phyloP scores from a whole-genome alignment of 2,329 filamentous ascomycete genomes.

The Neocatenulostroma microsporum region DNA sequence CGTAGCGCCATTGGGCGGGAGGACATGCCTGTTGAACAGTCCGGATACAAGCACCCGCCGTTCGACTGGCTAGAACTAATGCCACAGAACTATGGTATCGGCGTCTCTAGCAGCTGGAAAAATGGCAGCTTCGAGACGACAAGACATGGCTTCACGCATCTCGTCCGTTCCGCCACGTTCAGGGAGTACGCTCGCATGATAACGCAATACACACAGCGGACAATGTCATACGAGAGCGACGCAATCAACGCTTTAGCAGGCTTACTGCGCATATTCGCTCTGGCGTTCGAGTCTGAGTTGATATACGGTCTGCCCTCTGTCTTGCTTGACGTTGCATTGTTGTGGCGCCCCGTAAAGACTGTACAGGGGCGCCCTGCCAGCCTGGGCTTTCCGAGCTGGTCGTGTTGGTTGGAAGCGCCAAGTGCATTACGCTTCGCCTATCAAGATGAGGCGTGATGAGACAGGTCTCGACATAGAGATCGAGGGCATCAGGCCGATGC shows the following conservation, averaged over 20 bases:
- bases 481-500: conserved; percentile 1
- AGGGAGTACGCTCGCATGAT: background rate
- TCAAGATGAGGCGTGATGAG: background rate
- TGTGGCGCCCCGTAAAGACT: background rate
- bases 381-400: conserved; percentile 1
- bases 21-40: background rate
- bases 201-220: background rate
- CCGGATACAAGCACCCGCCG: background rate
- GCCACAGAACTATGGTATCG: conserved; percentile 1
- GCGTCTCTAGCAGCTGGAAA: background rate
- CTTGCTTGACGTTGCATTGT: background rate
- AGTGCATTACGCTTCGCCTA: background rate
- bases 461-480: background rate
- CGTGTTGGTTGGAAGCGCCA: background rate
- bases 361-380: background rate
- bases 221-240: background rate
- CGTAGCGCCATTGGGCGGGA: background rate
- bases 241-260: conserved; percentile 2
- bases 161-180: conserved; percentile 1
- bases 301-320: background rate
- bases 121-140: conserved; percentile 1
- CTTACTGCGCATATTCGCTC: conserved; percentile 1
- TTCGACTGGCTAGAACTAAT: conserved; percentile 2
- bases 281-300: background rate
- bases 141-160: background rate